Base-by-base conservation (phyloP, 176 grass and related monocot species). In the Lolium perenne region DNA sequence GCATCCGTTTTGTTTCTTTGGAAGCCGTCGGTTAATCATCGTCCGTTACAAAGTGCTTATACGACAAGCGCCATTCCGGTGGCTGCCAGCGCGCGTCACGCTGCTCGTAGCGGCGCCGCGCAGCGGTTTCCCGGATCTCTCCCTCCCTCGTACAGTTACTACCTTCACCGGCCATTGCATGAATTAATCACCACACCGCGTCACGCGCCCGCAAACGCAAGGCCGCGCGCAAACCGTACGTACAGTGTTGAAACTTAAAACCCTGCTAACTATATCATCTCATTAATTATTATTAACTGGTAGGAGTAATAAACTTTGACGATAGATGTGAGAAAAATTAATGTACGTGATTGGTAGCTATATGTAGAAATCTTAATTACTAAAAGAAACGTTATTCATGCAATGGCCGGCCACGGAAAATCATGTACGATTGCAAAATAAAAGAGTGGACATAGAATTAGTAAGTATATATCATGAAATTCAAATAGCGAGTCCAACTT, bases 21-120 rank as follows among this genome's bases (percentile, higher is more conserved):
- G 64, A 80, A 53, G 41, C 62, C 56, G 29, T 47, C 13, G 20
- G 25, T 80, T 55, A 70, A 60, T 32, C 17, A 25, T 64, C 80
- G 23, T 48, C 87, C 18, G 82, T 70, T 82, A 82, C 62, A 74
- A 45, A 29, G 41, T 7, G 41, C 41, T 43, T 43, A 75, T 53
- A 75, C 20, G 56, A 23, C 85, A 47, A 73, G 12, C 20, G 18
- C 43, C 68, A 69, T 70, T 62, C 73, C 51, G 1, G 55, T 80
- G 49, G 74, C 74, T 12, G 68, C 8, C 23, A 8, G 7, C 47
- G 48, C 74, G 25, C 74, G 74, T 76, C 73, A 76, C 49, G 73
- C 70, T 25, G 73, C 70, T 18, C 68, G 40, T 3, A 45, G 41
- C 48, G 46, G 48, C 48, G 23, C 73, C 51, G 49, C 49, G 49